phyloP scores from a whole-genome alignment of 139 green algal species.

The Chlorella sorokiniana region DNA sequence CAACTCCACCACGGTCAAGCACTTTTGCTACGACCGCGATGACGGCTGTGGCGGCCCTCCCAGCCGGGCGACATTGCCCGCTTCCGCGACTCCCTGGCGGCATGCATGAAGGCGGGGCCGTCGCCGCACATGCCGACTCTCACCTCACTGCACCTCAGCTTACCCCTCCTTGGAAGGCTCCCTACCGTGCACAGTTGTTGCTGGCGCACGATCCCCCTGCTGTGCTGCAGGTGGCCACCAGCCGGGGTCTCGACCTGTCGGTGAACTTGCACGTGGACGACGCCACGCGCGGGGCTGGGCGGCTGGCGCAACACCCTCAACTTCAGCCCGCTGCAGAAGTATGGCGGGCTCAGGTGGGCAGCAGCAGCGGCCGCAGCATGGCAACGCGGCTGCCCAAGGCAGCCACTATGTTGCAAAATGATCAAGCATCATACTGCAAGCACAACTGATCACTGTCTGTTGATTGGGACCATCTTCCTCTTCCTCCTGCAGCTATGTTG shows the following conservation, averaged over 20 bases:
- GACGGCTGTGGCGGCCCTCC: neutral
- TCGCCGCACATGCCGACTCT: neutral
- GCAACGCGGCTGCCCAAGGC: no score
- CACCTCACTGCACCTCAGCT: neutral
- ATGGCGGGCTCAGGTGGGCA: conserved; percentile 29
- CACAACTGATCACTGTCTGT: neutral
- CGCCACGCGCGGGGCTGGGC: conserved; percentile 30
- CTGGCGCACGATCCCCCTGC: neutral
- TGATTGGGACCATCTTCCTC: neutral
- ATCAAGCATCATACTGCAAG: no score
- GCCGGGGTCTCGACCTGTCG: neutral
- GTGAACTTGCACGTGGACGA: conserved; percentile 36
- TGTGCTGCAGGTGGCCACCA: conserved; percentile 3
- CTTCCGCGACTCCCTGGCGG: conserved; percentile 22
- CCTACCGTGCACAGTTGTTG: no score
- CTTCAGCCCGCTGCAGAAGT: conserved; percentile 46
- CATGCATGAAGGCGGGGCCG: conserved; percentile 8
- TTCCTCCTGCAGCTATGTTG: conserved; percentile 38
- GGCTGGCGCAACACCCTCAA: conserved; percentile 58
- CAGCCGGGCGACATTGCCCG: conserved; percentile 10
- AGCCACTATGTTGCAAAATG: no score
- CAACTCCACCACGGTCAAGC: conserved; percentile 26
- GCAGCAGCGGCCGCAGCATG: no score
- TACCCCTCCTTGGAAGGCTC: no score
- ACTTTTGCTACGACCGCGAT: conserved; percentile 31